Conservation (phyloP, 2,329 filamentous ascomycete species). For the Capronia epimyces region DNA sequence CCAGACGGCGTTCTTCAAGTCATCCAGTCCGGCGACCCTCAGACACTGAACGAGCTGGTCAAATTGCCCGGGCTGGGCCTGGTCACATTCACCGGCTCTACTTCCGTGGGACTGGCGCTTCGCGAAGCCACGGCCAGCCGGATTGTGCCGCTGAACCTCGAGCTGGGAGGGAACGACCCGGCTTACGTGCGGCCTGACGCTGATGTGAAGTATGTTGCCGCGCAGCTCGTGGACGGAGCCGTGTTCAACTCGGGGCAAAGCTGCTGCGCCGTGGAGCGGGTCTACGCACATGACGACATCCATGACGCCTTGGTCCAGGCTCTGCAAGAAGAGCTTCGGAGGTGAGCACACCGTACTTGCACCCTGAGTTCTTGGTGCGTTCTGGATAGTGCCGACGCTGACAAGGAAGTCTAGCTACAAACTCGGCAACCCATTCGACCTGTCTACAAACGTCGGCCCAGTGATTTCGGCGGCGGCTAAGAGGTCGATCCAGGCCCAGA, state of each 20-base stretch:
- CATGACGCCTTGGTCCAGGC: constrained; percentile 75
- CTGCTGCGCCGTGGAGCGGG: constrained; percentile 81
- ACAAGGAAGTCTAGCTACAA: constrained; percentile 43
- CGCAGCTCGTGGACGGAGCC: constrained; percentile 84
- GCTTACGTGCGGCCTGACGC: constrained; percentile 80
- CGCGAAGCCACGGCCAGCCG: constrained; percentile 75
- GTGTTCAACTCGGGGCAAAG: constrained; percentile 95
- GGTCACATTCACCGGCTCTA: constrained; percentile 86
- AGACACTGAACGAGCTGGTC: constrained; percentile 69
- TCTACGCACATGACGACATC: constrained; percentile 78
- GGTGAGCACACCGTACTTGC: no score
- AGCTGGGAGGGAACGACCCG: constrained; percentile 88
- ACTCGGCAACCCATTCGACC: constrained; percentile 67
- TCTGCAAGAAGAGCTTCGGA: constrained; percentile 65
- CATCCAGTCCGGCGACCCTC: constrained; percentile 75
- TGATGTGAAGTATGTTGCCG: constrained; percentile 78
- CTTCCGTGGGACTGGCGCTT: constrained; percentile 73
- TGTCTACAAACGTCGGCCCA: constrained; percentile 72
- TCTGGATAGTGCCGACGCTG: no score
- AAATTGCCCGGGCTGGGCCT: constrained; percentile 66
- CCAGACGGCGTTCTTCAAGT: constrained; percentile 77
- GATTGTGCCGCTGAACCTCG: constrained; percentile 75
- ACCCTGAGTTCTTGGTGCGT: no score
- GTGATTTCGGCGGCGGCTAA: constrained; percentile 74
- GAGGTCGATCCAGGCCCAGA: constrained; percentile 66